Base-by-base conservation (phyloP, 768 basidiomycete genomes). In the Tylopilus subfusipes region DNA sequence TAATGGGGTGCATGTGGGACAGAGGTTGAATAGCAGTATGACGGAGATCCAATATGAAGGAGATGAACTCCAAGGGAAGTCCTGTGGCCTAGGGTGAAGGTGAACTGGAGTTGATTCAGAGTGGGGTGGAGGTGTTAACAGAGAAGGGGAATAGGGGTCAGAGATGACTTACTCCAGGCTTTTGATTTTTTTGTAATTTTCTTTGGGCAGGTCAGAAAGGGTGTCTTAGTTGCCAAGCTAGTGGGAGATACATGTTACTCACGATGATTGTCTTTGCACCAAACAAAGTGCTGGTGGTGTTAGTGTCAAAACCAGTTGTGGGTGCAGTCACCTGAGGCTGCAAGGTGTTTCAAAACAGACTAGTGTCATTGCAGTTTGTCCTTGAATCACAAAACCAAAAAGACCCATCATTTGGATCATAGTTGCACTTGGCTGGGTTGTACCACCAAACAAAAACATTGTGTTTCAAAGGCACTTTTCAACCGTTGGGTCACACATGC, bases 101-200 rank as follows among this genome's bases (percentile, higher is more conserved):
- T 90, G n/a, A n/a, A n/a, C n/a, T n/a, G n/a, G n/a, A n/a, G n/a
- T n/a, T n/a, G n/a, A n/a, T n/a, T n/a, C n/a, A n/a, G n/a, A n/a
- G n/a, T n/a, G n/a, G n/a, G n/a, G n/a, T n/a, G n/a, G n/a, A n/a
- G n/a, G n/a, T n/a, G n/a, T n/a, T n/a, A n/a, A n/a, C n/a, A n/a
- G n/a, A n/a, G n/a, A n/a, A n/a, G n/a, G n/a, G n/a, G n/a, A n/a
- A n/a, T n/a, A n/a, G n/a, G n/a, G n/a, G n/a, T n/a, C n/a, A n/a
- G n/a, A n/a, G n/a, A 43, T 21, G 39, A 45, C 83, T 54, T 59
- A 92, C 90, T 93, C 90, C 40, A 93, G 79, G 36, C 68, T 66
- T 63, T 91, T 90, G 92, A 74, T 5, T 70, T 75, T 56, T 72
- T 82, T 70, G 82, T 88, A 19, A 84, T 56, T 3, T 82, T 77